Base-by-base conservation (phyloP, 2,329 filamentous ascomycete genomes). In the Lecanicillium sp. region DNA sequence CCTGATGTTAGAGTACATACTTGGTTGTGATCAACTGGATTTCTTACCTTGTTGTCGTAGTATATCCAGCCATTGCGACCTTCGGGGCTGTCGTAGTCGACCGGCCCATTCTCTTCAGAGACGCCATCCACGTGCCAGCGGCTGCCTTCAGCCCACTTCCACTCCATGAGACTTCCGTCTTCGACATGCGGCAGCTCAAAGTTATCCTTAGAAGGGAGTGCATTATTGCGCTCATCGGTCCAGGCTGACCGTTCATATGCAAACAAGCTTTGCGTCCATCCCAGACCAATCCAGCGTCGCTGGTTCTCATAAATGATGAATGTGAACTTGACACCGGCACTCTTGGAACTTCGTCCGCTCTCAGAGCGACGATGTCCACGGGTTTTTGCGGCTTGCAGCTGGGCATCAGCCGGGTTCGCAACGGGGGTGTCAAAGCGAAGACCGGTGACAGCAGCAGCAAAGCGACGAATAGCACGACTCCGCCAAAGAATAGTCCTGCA, bases 301-400 rank as follows among this genome's bases (percentile, higher is more conserved):
- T 98, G 93, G 58, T 98, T 98, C 64, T 98, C 93, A 60, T 90
- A 97, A 2, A 98, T 76, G 40, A 93, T 90, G 54, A 98, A 98
- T 0, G 93, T 98, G 60, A 98, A 98, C 37, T 90, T 87, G 12
- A 98, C 87, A 1, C 90, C 90, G 0, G 89, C 80, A 4, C 86
- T 84, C 51, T 74, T 75, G n/a, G 67, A 65, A 19, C 69, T 67
- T 30, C 72, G 62, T 7, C 60, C 60, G 32, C 59, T 58, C 3
- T 57, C 9, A 51, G 52, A 51, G 21, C 44, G 46, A 19, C 59
- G 57, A 27, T 55, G 54, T 4, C 54, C 51, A n/a, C 54, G 53
- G 27, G 48, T 48, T 24, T 49, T 30, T 10, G 47, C 37, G 30
- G 35, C 40, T 15, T 30, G 23, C 3, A 49, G 35, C 43, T 52